Percentiles rank a stretch among this genome's conserved stretches.
phyloP scores from a whole-genome alignment of 1,284 basidiomycete genomes.

The Rhizopogon hawkerae region DNA sequence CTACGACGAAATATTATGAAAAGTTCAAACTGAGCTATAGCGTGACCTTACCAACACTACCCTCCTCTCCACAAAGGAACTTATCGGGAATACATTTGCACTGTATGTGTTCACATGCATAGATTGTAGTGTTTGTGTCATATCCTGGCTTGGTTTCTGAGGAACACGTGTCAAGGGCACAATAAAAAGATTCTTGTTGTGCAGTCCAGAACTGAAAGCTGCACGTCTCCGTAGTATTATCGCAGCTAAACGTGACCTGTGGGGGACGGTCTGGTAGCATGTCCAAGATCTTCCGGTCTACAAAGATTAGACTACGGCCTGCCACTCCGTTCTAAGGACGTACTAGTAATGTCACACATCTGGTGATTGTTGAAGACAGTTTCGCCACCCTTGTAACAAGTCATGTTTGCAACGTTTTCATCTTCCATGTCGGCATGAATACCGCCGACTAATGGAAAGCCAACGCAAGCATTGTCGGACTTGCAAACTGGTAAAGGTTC shows the following conservation, averaged over 20 bases:
- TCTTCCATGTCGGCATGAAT: constrained; percentile 35
- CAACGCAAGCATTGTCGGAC: constrained; percentile 68
- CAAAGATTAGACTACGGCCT: constrained; percentile 1
- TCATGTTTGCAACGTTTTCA: constrained; percentile 62
- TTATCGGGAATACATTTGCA: constrained; percentile 88
- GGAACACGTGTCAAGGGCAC: constrained; percentile 65
- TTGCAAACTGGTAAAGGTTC: constrained; percentile 61
- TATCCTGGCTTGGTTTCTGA: constrained; percentile 47
- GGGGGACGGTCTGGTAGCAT: constrained; percentile 84
- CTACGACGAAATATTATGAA: constrained; percentile 31
- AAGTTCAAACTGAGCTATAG: background rate
- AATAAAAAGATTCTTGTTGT: constrained; percentile 92
- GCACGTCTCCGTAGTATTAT: constrained; percentile 53
- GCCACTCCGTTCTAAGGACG: constrained; percentile 25
- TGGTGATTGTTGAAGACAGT: constrained; percentile 92
- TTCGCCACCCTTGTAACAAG: constrained; percentile 88
- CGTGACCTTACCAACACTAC: constrained; percentile 75
- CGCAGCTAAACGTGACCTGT: constrained; percentile 92
- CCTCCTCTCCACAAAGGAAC: constrained; percentile 94
- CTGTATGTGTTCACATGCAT: constrained; percentile 74
- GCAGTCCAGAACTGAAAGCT: constrained; percentile 98
- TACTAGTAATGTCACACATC: constrained; percentile 96
- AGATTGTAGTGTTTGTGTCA: constrained; percentile 66
- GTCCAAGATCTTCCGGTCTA: constrained; percentile 84
- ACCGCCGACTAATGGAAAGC: constrained; percentile 59